Evolutionary conservation across 352 stramenopile genomes (phyloP).

Genomic region (Lagenidium giganteum): DNA sequence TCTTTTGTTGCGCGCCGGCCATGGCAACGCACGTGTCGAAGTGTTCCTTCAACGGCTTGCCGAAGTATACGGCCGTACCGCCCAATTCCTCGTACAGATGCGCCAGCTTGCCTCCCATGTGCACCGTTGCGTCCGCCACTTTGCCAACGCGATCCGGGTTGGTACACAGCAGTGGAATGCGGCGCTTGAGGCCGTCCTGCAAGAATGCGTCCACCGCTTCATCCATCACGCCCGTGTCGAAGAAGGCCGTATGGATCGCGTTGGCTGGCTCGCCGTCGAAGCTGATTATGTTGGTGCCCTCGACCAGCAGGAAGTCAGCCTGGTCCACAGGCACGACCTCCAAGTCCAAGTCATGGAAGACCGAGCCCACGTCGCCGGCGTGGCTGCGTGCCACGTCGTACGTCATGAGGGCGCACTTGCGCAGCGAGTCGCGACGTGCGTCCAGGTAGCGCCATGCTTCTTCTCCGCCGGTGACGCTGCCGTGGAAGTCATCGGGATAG

Average conservation of each 20-base stretch:
- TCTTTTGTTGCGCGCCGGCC: slow-evolving; percentile 17
- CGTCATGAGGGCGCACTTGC: slow-evolving; percentile 29
- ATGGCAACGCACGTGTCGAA: slow-evolving; percentile 56
- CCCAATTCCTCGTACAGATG: slow-evolving; percentile 71
- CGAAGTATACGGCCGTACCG: slow-evolving; percentile 65
- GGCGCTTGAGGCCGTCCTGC: slow-evolving; percentile 28
- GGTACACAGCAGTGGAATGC: slow-evolving; percentile 73
- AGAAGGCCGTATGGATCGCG: slow-evolving; percentile 23
- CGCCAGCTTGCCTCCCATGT: slow-evolving; percentile 72
- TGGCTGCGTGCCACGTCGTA: slow-evolving; percentile 26
- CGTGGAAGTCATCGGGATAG: slow-evolving; percentile 50
- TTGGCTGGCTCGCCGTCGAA: slow-evolving; percentile 26
- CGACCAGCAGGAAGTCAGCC: slow-evolving; percentile 39
- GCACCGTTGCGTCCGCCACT: slow-evolving; percentile 44
- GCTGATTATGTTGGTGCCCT: slow-evolving; percentile 43
- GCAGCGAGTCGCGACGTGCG: slow-evolving; percentile 15
- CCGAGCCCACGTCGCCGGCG: slow-evolving; percentile 25
- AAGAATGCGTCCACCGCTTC: slow-evolving; percentile 34
- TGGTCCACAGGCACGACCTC: slow-evolving; percentile 27
- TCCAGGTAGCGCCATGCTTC: slow-evolving; percentile 32
- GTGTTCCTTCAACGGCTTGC: slow-evolving; percentile 71
- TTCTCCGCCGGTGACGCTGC: slow-evolving; percentile 40
- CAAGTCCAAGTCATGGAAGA: slow-evolving; percentile 39
- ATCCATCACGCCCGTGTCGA: slow-evolving; percentile 31
- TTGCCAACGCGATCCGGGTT: slow-evolving; percentile 83